Percentiles rank a stretch among this genome's conserved stretches.
These are phyloP conservation scores for Emergomyces orientalis DNA, from an alignment of 2,329 filamentous ascomycete species.

Conservation along the genomic window DNA sequence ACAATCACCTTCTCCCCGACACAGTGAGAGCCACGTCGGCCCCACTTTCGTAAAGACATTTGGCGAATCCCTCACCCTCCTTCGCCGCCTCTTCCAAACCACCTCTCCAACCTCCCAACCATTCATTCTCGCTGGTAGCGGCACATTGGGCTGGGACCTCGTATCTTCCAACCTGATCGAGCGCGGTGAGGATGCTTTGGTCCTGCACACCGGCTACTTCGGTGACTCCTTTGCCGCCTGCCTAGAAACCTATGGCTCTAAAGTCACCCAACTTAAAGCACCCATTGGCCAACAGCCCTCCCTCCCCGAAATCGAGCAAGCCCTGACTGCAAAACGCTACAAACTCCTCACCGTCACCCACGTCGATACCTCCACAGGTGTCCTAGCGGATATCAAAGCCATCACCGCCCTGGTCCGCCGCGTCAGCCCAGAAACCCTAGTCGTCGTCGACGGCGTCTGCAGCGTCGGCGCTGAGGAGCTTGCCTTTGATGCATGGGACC, in stretches of 20 bases:
- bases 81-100: slow-evolving; percentile 91
- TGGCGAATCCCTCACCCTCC: slow-evolving; percentile 76
- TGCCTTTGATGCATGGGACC: slow-evolving; percentile 85
- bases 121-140: slow-evolving; percentile 87
- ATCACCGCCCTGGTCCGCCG: slow-evolving; percentile 73
- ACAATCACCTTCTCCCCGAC: neutral
- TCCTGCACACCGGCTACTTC: slow-evolving; percentile 95
- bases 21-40: slow-evolving; percentile 86
- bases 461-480: slow-evolving; percentile 95
- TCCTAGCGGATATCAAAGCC: slow-evolving; percentile 80
- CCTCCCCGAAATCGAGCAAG: slow-evolving; percentile 77
- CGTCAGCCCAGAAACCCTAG: slow-evolving; percentile 81
- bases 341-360: slow-evolving; percentile 93
- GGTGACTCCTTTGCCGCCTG: slow-evolving; percentile 91
- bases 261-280: slow-evolving; percentile 80
- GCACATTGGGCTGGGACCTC: slow-evolving; percentile 93
- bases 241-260: slow-evolving; percentile 80
- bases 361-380: slow-evolving; percentile 94
- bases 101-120: slow-evolving; percentile 74
- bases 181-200: slow-evolving; percentile 78
- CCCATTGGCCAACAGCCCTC: slow-evolving; percentile 82
- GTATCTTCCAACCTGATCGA: slow-evolving; percentile 91
- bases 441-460: slow-evolving; percentile 94
- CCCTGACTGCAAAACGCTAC: slow-evolving; percentile 81
- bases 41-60: slow-evolving; percentile 82